These are phyloP conservation scores for Cicer cuneatum DNA, from an alignment of 306 rosid species.

Conservation along the genomic window DNA sequence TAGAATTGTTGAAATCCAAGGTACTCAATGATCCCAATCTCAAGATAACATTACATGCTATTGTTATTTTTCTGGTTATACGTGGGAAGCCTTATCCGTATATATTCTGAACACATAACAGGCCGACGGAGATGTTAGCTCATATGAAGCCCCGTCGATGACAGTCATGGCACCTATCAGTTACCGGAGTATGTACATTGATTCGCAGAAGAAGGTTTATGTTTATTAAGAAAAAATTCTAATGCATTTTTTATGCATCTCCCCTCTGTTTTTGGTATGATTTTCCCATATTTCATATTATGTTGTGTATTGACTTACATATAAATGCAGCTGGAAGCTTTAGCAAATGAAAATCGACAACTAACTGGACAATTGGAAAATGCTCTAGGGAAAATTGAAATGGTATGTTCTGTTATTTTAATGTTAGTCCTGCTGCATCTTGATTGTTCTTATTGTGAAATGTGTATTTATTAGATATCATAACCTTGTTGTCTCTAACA, in stretches of 20 bases:
- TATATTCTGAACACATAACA: conserved; percentile 40
- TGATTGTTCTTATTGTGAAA: conserved; percentile 21
- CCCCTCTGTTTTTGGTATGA: background rate
- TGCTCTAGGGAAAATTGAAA: conserved; percentile 67
- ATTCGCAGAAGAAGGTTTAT: conserved; percentile 67
- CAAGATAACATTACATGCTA: background rate
- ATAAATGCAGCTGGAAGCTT: conserved; percentile 61
- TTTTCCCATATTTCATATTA: background rate
- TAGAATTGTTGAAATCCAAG: conserved; percentile 52
- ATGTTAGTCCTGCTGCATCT: background rate
- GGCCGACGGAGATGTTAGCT: conserved; percentile 43
- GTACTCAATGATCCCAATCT: conserved; percentile 41
- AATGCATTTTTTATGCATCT: conserved; percentile 5
- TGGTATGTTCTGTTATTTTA: conserved; percentile 54
- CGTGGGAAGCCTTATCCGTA: background rate
- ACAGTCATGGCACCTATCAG: background rate
- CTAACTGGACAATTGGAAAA: conserved; percentile 58
- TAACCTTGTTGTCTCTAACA: background rate
- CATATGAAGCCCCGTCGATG: conserved; percentile 41
- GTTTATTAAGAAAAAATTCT: background rate
- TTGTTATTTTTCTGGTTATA: conserved; percentile 13
- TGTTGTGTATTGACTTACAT: conserved; percentile 1
- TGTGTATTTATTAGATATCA: background rate
- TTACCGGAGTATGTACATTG: conserved; percentile 57
- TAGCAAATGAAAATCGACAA: conserved; percentile 54